phyloP scores from a whole-genome alignment of 1,284 basidiomycete genomes.

The Anthracocystis panici-leucophaei region DNA sequence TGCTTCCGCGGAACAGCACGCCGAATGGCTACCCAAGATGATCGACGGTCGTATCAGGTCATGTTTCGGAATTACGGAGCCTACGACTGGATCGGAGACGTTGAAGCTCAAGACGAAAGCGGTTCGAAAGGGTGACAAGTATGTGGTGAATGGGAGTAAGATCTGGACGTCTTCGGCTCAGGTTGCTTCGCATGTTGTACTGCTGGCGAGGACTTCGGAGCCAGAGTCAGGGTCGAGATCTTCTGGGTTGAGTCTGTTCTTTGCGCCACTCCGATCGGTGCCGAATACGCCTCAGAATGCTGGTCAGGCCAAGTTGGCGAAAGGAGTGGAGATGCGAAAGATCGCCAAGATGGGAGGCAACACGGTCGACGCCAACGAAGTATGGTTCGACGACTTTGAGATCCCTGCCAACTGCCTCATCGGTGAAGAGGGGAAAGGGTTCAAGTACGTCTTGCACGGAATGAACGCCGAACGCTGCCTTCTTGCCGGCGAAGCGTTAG shows the following conservation, averaged over 20 bases:
- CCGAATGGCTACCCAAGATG: conserved; percentile 67
- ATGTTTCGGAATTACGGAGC: conserved; percentile 71
- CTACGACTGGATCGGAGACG: conserved; percentile 68
- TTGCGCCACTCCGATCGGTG: conserved; percentile 42
- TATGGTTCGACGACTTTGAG: conserved; percentile 69
- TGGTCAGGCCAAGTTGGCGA: conserved; percentile 20
- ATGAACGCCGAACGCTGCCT: conserved; percentile 71
- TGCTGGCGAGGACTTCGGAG: conserved; percentile 69
- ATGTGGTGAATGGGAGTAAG: conserved; percentile 66
- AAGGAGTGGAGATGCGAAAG: conserved; percentile 63
- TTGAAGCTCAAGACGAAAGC: conserved; percentile 67
- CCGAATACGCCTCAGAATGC: conserved; percentile 38
- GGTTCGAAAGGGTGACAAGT: conserved; percentile 47
- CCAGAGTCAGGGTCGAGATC: conserved; percentile 50
- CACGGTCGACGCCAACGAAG: conserved; percentile 69
- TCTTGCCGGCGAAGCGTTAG: conserved; percentile 71
- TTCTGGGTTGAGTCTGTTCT: conserved; percentile 60
- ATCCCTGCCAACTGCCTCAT: conserved; percentile 64
- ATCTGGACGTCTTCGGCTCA: conserved; percentile 67
- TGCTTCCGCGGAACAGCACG: conserved; percentile 56
- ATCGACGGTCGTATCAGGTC: conserved; percentile 68
- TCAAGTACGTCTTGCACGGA: conserved; percentile 65
- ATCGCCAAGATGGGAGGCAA: conserved; percentile 71
- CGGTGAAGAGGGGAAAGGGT: conserved; percentile 70
- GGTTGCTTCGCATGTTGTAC: conserved; percentile 65